phyloP scores from a whole-genome alignment of 352 stramenopile species.

The Phytophthora pinifolia region DNA sequence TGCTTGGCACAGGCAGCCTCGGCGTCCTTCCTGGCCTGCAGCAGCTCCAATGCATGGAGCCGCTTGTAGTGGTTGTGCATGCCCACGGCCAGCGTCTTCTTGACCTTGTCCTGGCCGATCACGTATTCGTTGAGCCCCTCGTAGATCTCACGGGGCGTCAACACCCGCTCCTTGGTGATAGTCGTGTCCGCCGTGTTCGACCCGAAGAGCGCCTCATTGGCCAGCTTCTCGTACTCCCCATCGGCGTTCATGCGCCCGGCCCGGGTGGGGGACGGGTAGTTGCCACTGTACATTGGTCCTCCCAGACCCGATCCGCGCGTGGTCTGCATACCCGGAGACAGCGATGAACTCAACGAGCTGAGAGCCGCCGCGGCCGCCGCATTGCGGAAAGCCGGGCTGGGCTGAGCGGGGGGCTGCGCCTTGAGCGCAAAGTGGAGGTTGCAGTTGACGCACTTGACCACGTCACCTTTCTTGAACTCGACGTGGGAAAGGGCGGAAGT shows the following conservation, averaged over 20 bases:
- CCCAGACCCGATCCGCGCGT: constrained; percentile 41
- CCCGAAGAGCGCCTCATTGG: constrained; percentile 48
- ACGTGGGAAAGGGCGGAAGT: constrained; percentile 1
- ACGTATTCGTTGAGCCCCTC: constrained; percentile 96
- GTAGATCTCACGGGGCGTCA: constrained; percentile 94
- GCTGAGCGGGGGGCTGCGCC: constrained; percentile 27
- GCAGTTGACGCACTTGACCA: constrained; percentile 74
- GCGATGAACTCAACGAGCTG: constrained; percentile 67
- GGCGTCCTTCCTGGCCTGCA: constrained; percentile 48
- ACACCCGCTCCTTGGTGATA: constrained; percentile 42
- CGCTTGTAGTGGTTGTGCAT: constrained; percentile 99
- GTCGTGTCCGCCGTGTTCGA: constrained; percentile 17
- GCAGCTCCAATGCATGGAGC: constrained; percentile 70
- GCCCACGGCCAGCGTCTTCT: constrained; percentile 94
- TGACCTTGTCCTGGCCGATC: constrained; percentile 97
- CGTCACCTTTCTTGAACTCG: constrained; percentile 74
- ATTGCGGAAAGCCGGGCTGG: constrained; percentile 55
- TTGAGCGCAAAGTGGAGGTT: constrained; percentile 78
- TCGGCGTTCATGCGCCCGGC: constrained; percentile 61
- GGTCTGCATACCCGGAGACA: constrained; percentile 47
- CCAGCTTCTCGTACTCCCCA: constrained; percentile 74
- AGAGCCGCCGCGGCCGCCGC: constrained; percentile 60
- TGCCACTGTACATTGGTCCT: constrained; percentile 25
- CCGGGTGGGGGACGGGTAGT: constrained; percentile 21
- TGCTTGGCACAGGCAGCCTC: constrained; percentile 26